Conservation (phyloP, 768 basidiomycete species). For the Tylopilus sp. region DNA sequence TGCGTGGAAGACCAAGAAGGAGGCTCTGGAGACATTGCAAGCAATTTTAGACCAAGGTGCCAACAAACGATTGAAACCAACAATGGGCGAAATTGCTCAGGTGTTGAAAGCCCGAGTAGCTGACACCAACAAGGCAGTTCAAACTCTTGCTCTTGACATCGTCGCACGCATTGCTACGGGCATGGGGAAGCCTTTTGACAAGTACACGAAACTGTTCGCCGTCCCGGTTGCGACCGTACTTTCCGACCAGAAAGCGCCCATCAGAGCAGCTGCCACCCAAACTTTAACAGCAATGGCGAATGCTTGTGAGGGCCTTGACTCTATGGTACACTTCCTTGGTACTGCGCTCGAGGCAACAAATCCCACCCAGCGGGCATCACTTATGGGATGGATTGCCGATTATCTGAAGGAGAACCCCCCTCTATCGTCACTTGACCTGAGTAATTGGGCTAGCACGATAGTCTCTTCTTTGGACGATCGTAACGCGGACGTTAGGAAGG, state of each 20-base stretch:
- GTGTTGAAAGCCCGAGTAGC: conserved; percentile 84
- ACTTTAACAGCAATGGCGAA: conserved; percentile 80
- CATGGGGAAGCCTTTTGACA: conserved; percentile 96
- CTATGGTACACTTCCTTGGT: conserved; percentile 73
- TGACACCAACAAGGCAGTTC: conserved; percentile 94
- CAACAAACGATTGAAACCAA: conserved; percentile 89
- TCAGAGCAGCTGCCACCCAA: conserved; percentile 72
- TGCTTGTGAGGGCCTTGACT: conserved; percentile 81
- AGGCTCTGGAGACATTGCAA: conserved; percentile 83
- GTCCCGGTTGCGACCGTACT: conserved; percentile 79
- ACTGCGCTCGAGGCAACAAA: conserved; percentile 83
- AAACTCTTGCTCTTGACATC: conserved; percentile 84
- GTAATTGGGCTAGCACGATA: conserved; percentile 58
- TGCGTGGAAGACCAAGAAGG: conserved; percentile 96
- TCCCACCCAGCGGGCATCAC: conserved; percentile 78
- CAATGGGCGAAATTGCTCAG: conserved; percentile 89
- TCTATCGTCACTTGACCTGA: conserved; percentile 59
- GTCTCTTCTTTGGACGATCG: conserved; percentile 88
- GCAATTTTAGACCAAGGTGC: conserved; percentile 83
- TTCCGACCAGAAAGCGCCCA: conserved; percentile 88
- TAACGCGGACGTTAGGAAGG: conserved; percentile 87
- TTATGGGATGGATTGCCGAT: conserved; percentile 77
- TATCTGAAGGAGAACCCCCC: conserved; percentile 69
- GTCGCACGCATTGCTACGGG: conserved; percentile 86
- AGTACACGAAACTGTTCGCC: conserved; percentile 73